These are phyloP conservation scores for Neodidymelliopsis sp. DNA, from an alignment of 2,329 filamentous ascomycete species.

Conservation along the genomic window DNA sequence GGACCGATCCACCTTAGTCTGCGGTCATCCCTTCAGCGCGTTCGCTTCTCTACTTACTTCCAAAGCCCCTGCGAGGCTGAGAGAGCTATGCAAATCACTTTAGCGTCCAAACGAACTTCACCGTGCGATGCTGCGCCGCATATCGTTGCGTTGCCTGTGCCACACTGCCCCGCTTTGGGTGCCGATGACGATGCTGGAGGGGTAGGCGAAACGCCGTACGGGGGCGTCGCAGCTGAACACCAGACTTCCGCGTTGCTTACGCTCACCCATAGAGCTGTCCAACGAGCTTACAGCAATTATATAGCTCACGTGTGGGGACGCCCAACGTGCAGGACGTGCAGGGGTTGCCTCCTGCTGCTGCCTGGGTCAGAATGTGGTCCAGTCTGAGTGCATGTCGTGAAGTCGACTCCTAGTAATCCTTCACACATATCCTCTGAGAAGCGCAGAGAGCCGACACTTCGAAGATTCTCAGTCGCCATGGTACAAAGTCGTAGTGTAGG, in stretches of 20 bases:
- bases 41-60: background rate
- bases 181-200: constrained; percentile 13
- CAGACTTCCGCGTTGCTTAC: constrained; percentile 1
- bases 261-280: background rate
- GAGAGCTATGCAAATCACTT: background rate
- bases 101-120: constrained; percentile 3
- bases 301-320: background rate
- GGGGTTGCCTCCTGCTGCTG: background rate
- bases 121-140: constrained; percentile 7
- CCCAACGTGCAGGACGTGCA: too few species aligned
- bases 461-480: too few species aligned
- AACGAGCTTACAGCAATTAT: too few species aligned
- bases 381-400: background rate
- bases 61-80: constrained; percentile 7
- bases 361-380: background rate
- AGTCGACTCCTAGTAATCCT: background rate
- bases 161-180: constrained; percentile 16
- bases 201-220: constrained; percentile 1
- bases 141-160: constrained; percentile 11
- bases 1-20: constrained; percentile 4
- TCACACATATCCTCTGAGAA: background rate
- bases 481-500: too few species aligned
- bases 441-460: background rate
- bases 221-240: constrained; percentile 5
- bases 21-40: background rate